A percentile compares a stretch with the other conserved stretches of the same genome.
phyloP scores from a whole-genome alignment of 495 filamentous ascomycete genomes.

The Endocarpon pusillum region DNA sequence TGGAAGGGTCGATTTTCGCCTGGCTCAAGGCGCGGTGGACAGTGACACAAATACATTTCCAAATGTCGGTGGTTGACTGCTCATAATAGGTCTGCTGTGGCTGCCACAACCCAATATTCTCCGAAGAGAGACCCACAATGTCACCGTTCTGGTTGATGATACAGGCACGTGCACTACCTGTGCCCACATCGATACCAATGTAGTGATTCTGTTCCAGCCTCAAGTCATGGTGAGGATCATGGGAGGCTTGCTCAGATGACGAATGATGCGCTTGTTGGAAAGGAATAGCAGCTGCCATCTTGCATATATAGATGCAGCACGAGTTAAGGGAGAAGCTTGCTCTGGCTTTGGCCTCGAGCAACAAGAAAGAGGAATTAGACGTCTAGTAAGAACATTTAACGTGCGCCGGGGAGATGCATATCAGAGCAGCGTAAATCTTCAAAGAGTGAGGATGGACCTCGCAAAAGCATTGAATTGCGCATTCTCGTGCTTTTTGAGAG shows the following conservation, averaged over 20 bases:
- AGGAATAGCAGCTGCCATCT: conserved; percentile 11
- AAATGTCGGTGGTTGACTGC: conserved; percentile 96
- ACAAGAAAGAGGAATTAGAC: no score
- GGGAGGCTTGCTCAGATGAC: conserved; percentile 35
- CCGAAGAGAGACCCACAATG: conserved; percentile 77
- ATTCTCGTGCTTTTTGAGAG: no score
- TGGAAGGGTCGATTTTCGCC: conserved; percentile 53
- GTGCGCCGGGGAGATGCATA: no score
- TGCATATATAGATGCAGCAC: no score
- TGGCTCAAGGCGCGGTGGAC: conserved; percentile 62
- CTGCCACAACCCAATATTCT: conserved; percentile 89
- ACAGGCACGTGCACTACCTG: conserved; percentile 85
- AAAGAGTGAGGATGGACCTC: no score
- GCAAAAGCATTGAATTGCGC: no score
- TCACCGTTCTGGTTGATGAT: conserved; percentile 82
- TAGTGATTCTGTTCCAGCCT: conserved; percentile 44
- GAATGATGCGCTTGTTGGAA: conserved; percentile 17
- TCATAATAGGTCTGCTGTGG: conserved; percentile 87
- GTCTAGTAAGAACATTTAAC: no score
- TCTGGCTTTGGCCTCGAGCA: no score
- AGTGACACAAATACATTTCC: conserved; percentile 72
- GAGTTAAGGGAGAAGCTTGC: no score
- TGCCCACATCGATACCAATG: conserved; percentile 92
- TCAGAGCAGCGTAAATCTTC: no score
- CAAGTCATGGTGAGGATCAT: conserved; percentile 37